These are phyloP conservation scores for Isatis lusitanica DNA, from an alignment of 441 rosid species.

Conservation along the genomic window DNA sequence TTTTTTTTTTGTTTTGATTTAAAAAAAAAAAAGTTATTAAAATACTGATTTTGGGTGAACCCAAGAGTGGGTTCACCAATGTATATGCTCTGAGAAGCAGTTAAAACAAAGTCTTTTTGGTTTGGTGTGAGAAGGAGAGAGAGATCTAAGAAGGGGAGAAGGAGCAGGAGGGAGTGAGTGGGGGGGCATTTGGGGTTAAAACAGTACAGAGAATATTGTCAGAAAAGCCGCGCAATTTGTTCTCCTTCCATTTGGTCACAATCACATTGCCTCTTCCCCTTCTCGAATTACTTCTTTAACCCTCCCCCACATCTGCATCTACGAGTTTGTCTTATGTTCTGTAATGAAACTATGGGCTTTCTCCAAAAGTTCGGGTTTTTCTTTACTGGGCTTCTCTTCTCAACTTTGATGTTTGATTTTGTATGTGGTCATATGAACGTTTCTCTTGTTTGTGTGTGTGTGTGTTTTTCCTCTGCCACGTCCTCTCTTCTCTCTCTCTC, in stretches of 20 bases:
- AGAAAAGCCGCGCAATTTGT: constrained; percentile 40
- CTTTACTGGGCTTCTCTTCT: not conserved
- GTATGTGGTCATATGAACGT: not conserved
- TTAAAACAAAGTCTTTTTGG: not conserved
- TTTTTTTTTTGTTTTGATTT: no score
- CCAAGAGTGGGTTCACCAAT: no score
- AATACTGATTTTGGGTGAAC: no score
- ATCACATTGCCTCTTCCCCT: not conserved
- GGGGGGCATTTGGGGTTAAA: constrained; percentile 23
- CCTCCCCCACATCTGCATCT: not conserved
- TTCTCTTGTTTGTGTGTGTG: not conserved
- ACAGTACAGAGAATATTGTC: constrained; percentile 66
- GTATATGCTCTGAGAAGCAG: not conserved
- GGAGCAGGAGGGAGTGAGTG: not conserved
- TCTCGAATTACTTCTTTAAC: constrained; percentile 3
- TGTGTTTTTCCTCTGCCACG: not conserved
- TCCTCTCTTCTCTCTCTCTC: not conserved
- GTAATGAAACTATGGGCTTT: not conserved
- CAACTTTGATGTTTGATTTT: no score
- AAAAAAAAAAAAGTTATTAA: no score
- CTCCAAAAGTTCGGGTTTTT: not conserved
- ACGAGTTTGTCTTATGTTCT: constrained; percentile 8
- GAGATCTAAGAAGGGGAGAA: not conserved
- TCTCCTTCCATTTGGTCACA: constrained; percentile 17
- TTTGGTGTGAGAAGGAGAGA: not conserved